These are phyloP conservation scores for Musa troglodytarum DNA, from an alignment of 176 grass and related monocot genomes.

Conservation along the genomic window DNA sequence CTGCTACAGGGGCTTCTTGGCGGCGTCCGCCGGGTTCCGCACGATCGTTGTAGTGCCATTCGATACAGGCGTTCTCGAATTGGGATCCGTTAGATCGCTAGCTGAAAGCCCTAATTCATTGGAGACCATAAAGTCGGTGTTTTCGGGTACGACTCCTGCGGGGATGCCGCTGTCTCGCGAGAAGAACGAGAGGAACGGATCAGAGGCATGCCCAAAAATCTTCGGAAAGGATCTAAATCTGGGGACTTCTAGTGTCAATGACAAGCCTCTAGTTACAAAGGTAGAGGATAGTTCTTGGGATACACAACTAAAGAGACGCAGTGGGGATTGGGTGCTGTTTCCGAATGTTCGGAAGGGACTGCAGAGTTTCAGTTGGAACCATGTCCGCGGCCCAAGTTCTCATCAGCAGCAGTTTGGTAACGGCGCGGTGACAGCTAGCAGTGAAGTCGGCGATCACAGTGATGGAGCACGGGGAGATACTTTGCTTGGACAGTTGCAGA, in stretches of 20 bases:
- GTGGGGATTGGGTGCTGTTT: constrained; percentile 33
- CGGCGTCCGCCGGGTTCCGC: constrained; percentile 54
- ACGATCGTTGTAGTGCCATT: constrained; percentile 80
- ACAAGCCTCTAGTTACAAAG: constrained; percentile 31
- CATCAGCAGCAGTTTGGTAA: constrained; percentile 66
- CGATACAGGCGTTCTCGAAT: constrained; percentile 80
- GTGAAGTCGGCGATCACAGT: constrained; percentile 29
- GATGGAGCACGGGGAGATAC: constrained; percentile 30
- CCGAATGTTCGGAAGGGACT: constrained; percentile 58
- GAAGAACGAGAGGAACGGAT: constrained; percentile 53
- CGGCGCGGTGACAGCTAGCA: constrained; percentile 49
- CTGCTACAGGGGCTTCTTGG: constrained; percentile 77
- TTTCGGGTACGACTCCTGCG: constrained; percentile 28
- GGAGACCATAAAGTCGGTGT: constrained; percentile 61
- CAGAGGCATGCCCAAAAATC: constrained; percentile 54
- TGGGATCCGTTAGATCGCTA: constrained; percentile 69
- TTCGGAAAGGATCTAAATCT: constrained; percentile 96
- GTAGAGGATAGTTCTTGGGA: constrained; percentile 56
- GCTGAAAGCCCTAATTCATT: constrained; percentile 49
- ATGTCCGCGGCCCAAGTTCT: constrained; percentile 42
- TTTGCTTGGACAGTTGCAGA: constrained; percentile 33
- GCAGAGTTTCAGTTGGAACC: constrained; percentile 76
- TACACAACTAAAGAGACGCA: constrained; percentile 31
- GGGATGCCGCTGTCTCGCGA: constrained; percentile 18
- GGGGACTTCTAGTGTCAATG: constrained; percentile 28